Evolutionary conservation across 257 asterid species (phyloP), one percentile per base, ranked within the genome.

Genomic region (Solanum okadae): DNA sequence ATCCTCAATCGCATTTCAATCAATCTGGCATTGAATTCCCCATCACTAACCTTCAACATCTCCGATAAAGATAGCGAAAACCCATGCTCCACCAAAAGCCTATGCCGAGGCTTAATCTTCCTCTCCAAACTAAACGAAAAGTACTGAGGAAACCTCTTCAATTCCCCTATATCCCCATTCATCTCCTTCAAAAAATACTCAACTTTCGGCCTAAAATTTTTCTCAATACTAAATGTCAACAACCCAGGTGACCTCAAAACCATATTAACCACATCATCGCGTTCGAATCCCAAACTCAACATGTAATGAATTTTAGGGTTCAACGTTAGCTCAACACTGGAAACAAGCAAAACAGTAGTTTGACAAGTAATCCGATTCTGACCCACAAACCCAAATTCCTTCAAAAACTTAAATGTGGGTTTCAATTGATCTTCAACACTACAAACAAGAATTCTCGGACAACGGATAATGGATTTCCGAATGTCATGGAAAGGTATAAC

Each of bases 121-220:
- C 94, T 90, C 91, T 96, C 97, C 94, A 96, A 92, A 88, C 96
- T 96, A 82, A 92, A 95, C 10, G 97, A 93, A 79, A 95, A 95
- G 83, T 93, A 96, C 89, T 96, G 99, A 3, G 98, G 99, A 71
- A 96, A 96, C 91, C 88, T 93, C 98, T 93, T 95, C 33, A 97
- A 65, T 38, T 97, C 98, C 88, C 88, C 91, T 90, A 97, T 87
- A 86, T 93, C 87, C 87, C 98, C 97, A 35, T 92, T 88, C 98
- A 96, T 95, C 31, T 95, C 98, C 87, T 93, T 83, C 84, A 93
- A 18, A 70, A 96, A 96, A 75, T 93, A 95, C 89, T 90, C 95
- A 83, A 91, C 72, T 87, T 96, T 96, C 1, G 98, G 99, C 92
- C 81, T 90, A 49, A 81, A 96, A 87, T 96, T 96, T 20, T 93